phyloP scores from a whole-genome alignment of 768 basidiomycete species.

The Tulasnella calospora region DNA sequence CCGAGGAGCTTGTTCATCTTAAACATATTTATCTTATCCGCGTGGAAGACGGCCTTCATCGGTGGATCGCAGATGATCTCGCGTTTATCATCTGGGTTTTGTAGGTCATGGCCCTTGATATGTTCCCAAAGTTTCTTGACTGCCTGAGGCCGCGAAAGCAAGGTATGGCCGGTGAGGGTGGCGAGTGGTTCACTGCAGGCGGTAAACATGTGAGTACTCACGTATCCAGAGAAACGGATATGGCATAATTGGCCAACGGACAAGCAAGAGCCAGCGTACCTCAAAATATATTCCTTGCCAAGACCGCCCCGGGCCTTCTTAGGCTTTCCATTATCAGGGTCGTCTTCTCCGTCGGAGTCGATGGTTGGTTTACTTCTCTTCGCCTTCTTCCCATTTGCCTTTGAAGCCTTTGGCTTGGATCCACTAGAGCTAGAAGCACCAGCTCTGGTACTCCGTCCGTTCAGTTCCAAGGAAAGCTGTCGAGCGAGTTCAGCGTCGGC shows the following conservation, averaged over 20 bases:
- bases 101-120: constrained; percentile 73
- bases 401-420: constrained; percentile 40
- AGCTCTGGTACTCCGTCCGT: constrained; percentile 47
- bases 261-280: constrained; percentile 42
- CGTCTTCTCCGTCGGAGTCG: constrained; percentile 46
- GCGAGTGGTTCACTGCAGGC: constrained; percentile 62
- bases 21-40: constrained; percentile 82
- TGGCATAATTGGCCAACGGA: background rate
- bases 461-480: constrained; percentile 64
- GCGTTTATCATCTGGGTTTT: constrained; percentile 77
- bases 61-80: constrained; percentile 79
- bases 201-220: background rate
- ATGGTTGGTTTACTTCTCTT: constrained; percentile 53
- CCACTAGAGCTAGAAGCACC: constrained; percentile 32
- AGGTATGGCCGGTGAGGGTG: constrained; percentile 58
- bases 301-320: constrained; percentile 66
- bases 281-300: constrained; percentile 68
- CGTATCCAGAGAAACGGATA: background rate
- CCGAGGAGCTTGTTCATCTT: constrained; percentile 89
- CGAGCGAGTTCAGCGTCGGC: constrained; percentile 69
- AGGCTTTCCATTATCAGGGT: constrained; percentile 40
- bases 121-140: constrained; percentile 89
- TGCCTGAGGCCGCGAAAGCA: constrained; percentile 78
- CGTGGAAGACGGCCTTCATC: constrained; percentile 68
- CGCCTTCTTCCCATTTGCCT: constrained; percentile 38